Conservation (phyloP, 1,139 yeast genomes). For the Kurtzmaniella quercitrusa region DNA sequence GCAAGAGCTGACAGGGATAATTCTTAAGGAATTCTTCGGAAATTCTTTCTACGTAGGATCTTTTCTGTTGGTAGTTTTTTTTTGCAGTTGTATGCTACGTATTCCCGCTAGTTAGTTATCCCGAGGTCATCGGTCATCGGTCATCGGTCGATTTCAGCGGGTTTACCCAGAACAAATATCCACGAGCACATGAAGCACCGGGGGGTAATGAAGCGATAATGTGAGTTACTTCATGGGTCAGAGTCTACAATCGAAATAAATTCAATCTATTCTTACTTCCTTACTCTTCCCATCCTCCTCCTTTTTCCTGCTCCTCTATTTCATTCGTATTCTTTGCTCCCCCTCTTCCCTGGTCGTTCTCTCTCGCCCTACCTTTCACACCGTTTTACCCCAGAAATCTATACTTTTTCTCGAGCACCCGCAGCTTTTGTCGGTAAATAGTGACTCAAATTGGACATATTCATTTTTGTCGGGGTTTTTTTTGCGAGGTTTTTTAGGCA, state of each 20-base stretch:
- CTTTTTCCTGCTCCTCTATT: too few relatives aligned
- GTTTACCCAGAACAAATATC: too few relatives aligned
- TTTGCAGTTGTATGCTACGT: background rate
- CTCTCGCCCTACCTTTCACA: background rate
- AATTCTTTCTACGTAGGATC: background rate
- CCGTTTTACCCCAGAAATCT: background rate
- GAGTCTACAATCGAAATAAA: too few relatives aligned
- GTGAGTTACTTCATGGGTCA: too few relatives aligned
- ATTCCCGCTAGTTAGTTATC: background rate
- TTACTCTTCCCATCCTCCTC: too few relatives aligned
- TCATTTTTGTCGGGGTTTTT: background rate
- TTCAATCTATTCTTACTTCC: too few relatives aligned
- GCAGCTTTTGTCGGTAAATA: background rate
- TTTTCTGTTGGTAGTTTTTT: background rate
- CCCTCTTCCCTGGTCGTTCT: too few relatives aligned
- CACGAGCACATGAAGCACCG: too few relatives aligned
- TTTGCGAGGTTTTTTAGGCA: background rate
- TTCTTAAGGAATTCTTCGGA: background rate
- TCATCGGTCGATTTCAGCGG: too few relatives aligned
- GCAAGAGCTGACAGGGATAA: background rate
- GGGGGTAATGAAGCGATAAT: too few relatives aligned
- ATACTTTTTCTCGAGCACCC: background rate
- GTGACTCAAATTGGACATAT: conserved; percentile 1
- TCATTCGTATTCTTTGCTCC: too few relatives aligned
- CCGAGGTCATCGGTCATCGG: conserved; percentile 1